Evolutionary conservation across 2,329 filamentous ascomycete genomes (phyloP), one percentile per base, ranked within the genome.

Genomic region (Alternaria ethzedia): DNA sequence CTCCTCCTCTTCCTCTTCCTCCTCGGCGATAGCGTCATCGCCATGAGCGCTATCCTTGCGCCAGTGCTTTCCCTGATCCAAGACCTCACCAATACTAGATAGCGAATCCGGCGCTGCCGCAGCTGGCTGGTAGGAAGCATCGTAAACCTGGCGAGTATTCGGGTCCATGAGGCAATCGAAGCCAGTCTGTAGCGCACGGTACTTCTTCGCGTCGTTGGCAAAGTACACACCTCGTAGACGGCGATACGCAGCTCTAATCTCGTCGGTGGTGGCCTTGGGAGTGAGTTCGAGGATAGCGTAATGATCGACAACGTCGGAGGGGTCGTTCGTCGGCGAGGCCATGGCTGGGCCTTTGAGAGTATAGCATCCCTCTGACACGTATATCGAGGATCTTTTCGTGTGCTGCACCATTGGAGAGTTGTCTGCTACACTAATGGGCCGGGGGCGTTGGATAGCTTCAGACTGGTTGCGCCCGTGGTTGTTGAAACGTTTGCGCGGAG

Each of bases 161-260:
- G 59, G 61, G 49, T 79, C 72, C 44, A 71, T 71, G 5, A 79
- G 68, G 9, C 72, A 59, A n/a, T 73, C 71, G 50, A 76, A 78
- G 10, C 76, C 77, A 1, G 67, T 65, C 44, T 76, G 74, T 55
- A 77, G 60, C 17, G 71, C 70, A 12, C 72, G 69, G 54, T 79
- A 79, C 60, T 77, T 78, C 15, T 55, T 64, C 8, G 69, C 68
- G 36, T 75, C 66, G 44, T 65, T 73, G 21, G 65, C 55, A 62
- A 79, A 79, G 59, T 75, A 79, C 10, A 71, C 65, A 6, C 57
- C 65, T 21, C 76, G 72, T 21, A 78, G 65, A 17, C 59, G 60
- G 46, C 76, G 74, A 59, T 74, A 75, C 2, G 73, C 69, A 15
- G 64, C 64, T 36, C 72, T 74, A 30, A 79, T 74, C 25, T 79